A percentile compares a stretch with the other conserved stretches of the same genome.
phyloP scores from a whole-genome alignment of 106 monocot genomes.

The Platanthera guangdongensis region DNA sequence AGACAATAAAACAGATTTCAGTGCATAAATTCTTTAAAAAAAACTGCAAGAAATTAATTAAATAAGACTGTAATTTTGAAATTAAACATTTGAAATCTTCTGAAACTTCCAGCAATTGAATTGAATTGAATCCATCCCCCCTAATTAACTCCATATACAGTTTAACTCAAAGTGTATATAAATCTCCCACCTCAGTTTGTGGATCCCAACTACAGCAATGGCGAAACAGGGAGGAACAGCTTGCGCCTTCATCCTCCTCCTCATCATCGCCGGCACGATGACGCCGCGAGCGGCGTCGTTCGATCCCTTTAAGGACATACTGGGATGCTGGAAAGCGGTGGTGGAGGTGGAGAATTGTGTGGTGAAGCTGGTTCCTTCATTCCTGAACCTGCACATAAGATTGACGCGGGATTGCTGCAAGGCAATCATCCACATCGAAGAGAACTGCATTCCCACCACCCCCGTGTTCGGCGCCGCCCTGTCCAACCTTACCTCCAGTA shows the following conservation, averaged over 20 bases:
- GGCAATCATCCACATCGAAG: neutral
- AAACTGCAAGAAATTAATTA: no score
- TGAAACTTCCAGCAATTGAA: no score
- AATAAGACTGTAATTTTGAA: no score
- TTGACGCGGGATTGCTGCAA: neutral
- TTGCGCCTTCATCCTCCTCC: neutral
- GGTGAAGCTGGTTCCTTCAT: neutral
- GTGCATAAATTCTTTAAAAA: no score
- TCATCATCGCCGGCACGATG: neutral
- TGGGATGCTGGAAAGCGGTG: neutral
- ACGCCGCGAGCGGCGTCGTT: neutral
- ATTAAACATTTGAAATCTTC: no score
- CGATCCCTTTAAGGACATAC: neutral
- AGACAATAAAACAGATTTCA: no score
- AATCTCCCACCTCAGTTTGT: no score
- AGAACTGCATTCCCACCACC: neutral
- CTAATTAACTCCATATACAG: no score
- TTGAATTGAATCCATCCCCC: no score
- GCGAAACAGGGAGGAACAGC: neutral
- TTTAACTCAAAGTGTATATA: no score
- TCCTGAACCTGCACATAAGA: neutral
- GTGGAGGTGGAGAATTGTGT: neutral
- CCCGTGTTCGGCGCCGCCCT: neutral
- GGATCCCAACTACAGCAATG: neutral
- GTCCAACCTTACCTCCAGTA: neutral